phyloP scores from a whole-genome alignment of 2,329 filamentous ascomycete genomes.

The Penicillium decumbens region DNA sequence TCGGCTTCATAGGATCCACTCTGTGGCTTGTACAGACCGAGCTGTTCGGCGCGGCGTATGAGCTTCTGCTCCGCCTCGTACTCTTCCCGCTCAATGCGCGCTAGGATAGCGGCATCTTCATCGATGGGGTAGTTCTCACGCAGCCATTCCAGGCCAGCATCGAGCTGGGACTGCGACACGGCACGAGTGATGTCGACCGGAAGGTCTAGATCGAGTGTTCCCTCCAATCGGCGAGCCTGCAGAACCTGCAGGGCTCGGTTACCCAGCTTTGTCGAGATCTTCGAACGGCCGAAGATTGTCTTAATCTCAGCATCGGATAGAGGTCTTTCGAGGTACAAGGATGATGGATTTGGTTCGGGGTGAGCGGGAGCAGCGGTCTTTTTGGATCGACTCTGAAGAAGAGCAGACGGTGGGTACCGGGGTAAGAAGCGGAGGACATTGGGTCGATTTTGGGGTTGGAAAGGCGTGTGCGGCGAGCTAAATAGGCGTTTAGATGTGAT shows the following conservation, averaged over 20 bases:
- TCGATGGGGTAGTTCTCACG: slow-evolving; percentile 43
- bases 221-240: slow-evolving; percentile 42
- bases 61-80: slow-evolving; percentile 36
- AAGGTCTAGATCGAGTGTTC: slow-evolving; percentile 44
- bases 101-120: slow-evolving; percentile 47
- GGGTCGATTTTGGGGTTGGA: not conserved
- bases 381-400: slow-evolving; percentile 17
- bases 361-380: slow-evolving; percentile 16
- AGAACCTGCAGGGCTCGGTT: slow-evolving; percentile 40
- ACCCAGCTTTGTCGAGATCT: slow-evolving; percentile 29
- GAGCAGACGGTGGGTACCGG: slow-evolving; percentile 2
- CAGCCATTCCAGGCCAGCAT: slow-evolving; percentile 40
- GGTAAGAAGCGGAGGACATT: not conserved
- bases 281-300: slow-evolving; percentile 33
- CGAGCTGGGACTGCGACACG: slow-evolving; percentile 31
- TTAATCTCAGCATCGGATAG: slow-evolving; percentile 34
- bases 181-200: slow-evolving; percentile 37
- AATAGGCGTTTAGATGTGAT: slow-evolving; percentile 13
- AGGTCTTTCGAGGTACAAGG: slow-evolving; percentile 22
- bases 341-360: slow-evolving; percentile 10
- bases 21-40: slow-evolving; percentile 43
- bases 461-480: slow-evolving; percentile 4
- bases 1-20: slow-evolving; percentile 43
- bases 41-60: slow-evolving; percentile 35
- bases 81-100: slow-evolving; percentile 41